phyloP scores from a whole-genome alignment of 106 monocot genomes.

The Dioscorea zingiberensis region DNA sequence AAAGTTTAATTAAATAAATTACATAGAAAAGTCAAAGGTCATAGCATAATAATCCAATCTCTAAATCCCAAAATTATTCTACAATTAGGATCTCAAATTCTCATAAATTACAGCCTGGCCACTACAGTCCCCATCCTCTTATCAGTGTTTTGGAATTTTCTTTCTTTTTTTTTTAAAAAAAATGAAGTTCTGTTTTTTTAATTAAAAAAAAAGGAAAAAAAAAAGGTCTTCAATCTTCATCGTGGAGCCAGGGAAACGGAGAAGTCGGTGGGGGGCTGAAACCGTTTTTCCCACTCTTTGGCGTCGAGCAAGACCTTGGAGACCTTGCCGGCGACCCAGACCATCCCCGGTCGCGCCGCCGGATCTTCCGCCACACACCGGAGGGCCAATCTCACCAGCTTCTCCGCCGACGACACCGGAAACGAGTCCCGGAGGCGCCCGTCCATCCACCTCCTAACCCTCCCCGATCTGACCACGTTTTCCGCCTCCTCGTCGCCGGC shows the following conservation, averaged over 20 bases:
- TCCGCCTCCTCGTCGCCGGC: slow-evolving; percentile 2
- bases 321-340: slow-evolving; percentile 13
- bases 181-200: no score
- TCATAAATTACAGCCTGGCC: no score
- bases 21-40: no score
- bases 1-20: no score
- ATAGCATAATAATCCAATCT: no score
- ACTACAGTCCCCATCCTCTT: no score
- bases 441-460: slow-evolving; percentile 32
- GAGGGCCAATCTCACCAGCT: slow-evolving; percentile 19
- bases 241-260: slow-evolving; percentile 17
- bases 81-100: no score
- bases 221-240: background rate
- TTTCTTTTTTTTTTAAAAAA: no score
- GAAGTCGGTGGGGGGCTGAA: slow-evolving; percentile 7
- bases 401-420: slow-evolving; percentile 32
- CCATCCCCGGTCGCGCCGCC: slow-evolving; percentile 22
- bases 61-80: no score
- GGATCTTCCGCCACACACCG: slow-evolving; percentile 16
- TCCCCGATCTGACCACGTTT: slow-evolving; percentile 3
- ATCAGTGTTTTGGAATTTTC: no score
- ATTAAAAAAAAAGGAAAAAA: no score
- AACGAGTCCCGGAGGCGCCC: slow-evolving; percentile 28
- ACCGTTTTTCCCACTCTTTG: slow-evolving; percentile 10
- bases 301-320: slow-evolving; percentile 11